phyloP scores from a whole-genome alignment of 1,284 basidiomycete genomes.

The Coniferiporia sulphurascens region DNA sequence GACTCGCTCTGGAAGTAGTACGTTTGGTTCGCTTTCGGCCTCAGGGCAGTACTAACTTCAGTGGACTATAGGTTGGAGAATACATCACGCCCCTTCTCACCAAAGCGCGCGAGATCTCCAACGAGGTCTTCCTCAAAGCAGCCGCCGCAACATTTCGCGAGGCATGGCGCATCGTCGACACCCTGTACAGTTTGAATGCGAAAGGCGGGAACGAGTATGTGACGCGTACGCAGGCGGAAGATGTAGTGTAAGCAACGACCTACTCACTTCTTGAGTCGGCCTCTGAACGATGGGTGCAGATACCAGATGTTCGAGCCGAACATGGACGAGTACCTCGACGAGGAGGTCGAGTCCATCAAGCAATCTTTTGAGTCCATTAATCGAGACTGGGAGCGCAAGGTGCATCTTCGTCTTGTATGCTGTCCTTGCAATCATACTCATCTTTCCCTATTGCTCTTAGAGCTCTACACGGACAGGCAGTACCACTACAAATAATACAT shows the following conservation, averaged over 20 bases:
- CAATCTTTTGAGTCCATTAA: slow-evolving; percentile 71
- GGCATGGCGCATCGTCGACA: slow-evolving; percentile 81
- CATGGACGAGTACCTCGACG: slow-evolving; percentile 95
- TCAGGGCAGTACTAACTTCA: not conserved
- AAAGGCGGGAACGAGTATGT: slow-evolving; percentile 25
- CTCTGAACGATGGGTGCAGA: slow-evolving; percentile 33
- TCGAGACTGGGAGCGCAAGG: slow-evolving; percentile 73
- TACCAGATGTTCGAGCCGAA: slow-evolving; percentile 92
- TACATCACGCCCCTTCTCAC: slow-evolving; percentile 79
- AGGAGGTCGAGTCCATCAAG: slow-evolving; percentile 85
- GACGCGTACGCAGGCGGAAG: slow-evolving; percentile 57
- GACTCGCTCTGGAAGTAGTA: slow-evolving; percentile 74
- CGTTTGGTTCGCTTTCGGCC: slow-evolving; percentile 8
- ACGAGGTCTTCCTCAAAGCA: slow-evolving; percentile 77
- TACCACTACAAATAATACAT: slow-evolving; percentile 30
- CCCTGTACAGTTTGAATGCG: slow-evolving; percentile 42
- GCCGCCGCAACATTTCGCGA: slow-evolving; percentile 88
- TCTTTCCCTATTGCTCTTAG: slow-evolving; percentile 15
- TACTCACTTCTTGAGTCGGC: not conserved
- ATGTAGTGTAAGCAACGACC: slow-evolving; percentile 60
- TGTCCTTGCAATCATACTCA: slow-evolving; percentile 15
- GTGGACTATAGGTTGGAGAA: slow-evolving; percentile 64
- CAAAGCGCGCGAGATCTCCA: slow-evolving; percentile 71
- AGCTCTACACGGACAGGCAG: slow-evolving; percentile 17
- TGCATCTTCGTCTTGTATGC: slow-evolving; percentile 29